Evolutionary conservation across 139 green algal species (phyloP), one percentile per base, ranked within the genome.

Genomic region (Chlamydomonas eustigma): DNA sequence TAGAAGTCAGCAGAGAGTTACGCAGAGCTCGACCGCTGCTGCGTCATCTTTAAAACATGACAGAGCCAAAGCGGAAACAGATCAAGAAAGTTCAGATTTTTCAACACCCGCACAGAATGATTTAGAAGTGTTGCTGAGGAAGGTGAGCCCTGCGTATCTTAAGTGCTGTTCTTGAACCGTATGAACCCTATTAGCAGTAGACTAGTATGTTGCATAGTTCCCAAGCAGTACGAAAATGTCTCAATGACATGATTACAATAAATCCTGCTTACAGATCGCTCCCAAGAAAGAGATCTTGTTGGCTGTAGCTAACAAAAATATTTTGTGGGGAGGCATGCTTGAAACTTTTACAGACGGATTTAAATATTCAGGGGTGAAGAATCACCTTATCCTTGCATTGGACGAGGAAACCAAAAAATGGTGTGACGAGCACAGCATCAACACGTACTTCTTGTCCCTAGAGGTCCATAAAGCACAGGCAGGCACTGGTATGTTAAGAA

Each of bases 371-470:
- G 72, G 75, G 3, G 76, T 89, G 0, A 86, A 50, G 1, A 98
- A 97, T 84, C 97, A 92, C 76, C 51, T 98, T 36, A 85, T 98
- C 0, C 84, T 98, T n/a, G 94, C 93, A 0, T 83, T 98, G 22
- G 95, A 98, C 76, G 50, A 89, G 22, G 77, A 95, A 73, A 85
- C 93, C 1, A 51, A 74, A 33, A 1, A 39, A 0, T 83, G 78
- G 78, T 81, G 74, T 50, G 34, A 74, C 12, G n/a, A 78, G 37
- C 77, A 82, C n/a, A 64, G 67, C 5, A 58, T 87, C 34, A 87
- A 90, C 75, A 75, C 51, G 3, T 88, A 85, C 50, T 34, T 85
- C 30, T 84, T 87, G 52, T 31, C 18, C 6, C 68, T 72, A 3
- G 5, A 72, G n/a, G 58, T 83, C 1, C 58, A 76, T n/a, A 78